Percentiles rank a stretch among this genome's conserved stretches.
Conservation (phyloP, 805 yeast species). For the Maudiozyma serrabonitensis region DNA sequence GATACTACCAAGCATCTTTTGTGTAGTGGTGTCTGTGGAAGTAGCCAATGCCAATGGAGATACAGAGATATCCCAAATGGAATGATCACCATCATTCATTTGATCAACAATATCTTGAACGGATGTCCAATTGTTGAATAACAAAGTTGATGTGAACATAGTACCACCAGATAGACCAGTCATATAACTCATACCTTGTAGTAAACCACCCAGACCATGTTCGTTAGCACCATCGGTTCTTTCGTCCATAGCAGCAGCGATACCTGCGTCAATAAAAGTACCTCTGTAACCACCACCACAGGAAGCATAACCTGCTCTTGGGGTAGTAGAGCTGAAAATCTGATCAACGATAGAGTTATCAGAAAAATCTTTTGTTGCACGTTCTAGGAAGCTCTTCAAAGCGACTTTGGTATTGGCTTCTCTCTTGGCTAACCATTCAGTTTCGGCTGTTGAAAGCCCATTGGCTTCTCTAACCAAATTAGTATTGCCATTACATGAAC, state of each 20-base stretch:
- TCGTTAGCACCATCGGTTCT: slow-evolving; percentile 49
- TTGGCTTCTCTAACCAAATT: slow-evolving; percentile 38
- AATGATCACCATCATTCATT: slow-evolving; percentile 25
- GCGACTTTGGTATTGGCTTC: slow-evolving; percentile 36
- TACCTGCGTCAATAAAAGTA: slow-evolving; percentile 82
- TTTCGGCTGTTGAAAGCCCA: slow-evolving; percentile 36
- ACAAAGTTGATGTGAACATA: slow-evolving; percentile 66
- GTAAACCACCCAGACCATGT: slow-evolving; percentile 60
- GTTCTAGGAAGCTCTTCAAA: slow-evolving; percentile 37
- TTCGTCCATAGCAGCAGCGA: slow-evolving; percentile 70
- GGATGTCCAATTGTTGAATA: slow-evolving; percentile 62
- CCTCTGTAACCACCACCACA: slow-evolving; percentile 91
- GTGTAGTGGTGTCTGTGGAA: slow-evolving; percentile 40
- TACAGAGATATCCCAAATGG: slow-evolving; percentile 60
- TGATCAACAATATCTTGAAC: slow-evolving; percentile 46
- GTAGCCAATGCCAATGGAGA: slow-evolving; percentile 58
- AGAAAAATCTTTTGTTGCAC: slow-evolving; percentile 27
- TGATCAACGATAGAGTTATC: slow-evolving; percentile 9
- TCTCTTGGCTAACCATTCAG: slow-evolving; percentile 40
- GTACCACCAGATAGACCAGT: slow-evolving; percentile 79
- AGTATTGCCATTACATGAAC: slow-evolving; percentile 39
- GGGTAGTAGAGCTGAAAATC: slow-evolving; percentile 19
- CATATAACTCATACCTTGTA: slow-evolving; percentile 61
- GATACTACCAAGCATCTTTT: slow-evolving; percentile 42
- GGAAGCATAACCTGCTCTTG: slow-evolving; percentile 49